These are phyloP conservation scores for Malassezia sympodialis DNA, from an alignment of 1,284 basidiomycete genomes.

Conservation along the genomic window DNA sequence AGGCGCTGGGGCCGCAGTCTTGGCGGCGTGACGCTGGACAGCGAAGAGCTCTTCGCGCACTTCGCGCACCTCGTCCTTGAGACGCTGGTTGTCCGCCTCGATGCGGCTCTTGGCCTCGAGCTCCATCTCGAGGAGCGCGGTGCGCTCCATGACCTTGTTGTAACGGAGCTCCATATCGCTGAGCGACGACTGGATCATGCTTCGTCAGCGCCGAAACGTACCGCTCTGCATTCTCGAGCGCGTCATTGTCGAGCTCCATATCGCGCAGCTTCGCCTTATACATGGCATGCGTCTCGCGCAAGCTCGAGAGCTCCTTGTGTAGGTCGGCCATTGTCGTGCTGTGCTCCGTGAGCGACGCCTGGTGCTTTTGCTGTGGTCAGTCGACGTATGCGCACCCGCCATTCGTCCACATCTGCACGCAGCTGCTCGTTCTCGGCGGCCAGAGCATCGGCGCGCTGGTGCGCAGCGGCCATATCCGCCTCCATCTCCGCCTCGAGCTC, in stretches of 20 bases:
- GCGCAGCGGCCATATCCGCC: conserved; percentile 29
- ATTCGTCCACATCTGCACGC: conserved; percentile 36
- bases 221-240: conserved; percentile 44
- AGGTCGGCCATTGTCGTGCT: conserved; percentile 33
- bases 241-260: conserved; percentile 46
- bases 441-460: conserved; percentile 25
- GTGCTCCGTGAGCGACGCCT: conserved; percentile 34
- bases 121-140: conserved; percentile 91
- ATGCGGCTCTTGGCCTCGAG: conserved; percentile 78
- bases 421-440: conserved; percentile 31
- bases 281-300: conserved; percentile 35
- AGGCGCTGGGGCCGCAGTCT: conserved; percentile 8
- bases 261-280: conserved; percentile 44
- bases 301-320: conserved; percentile 28
- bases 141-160: conserved; percentile 82
- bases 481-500: conserved; percentile 46
- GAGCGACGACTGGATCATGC: conserved; percentile 76
- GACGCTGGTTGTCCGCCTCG: conserved; percentile 81
- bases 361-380: conserved; percentile 30
- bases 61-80: conserved; percentile 86
- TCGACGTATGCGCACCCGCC: conserved; percentile 26
- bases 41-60: conserved; percentile 73
- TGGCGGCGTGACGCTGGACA: conserved; percentile 53
- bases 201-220: conserved; percentile 44
- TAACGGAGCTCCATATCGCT: conserved; percentile 85